Evolutionary conservation across 2,329 filamentous ascomycete genomes (phyloP).

Genomic region (Cladosporium halotolerans): DNA sequence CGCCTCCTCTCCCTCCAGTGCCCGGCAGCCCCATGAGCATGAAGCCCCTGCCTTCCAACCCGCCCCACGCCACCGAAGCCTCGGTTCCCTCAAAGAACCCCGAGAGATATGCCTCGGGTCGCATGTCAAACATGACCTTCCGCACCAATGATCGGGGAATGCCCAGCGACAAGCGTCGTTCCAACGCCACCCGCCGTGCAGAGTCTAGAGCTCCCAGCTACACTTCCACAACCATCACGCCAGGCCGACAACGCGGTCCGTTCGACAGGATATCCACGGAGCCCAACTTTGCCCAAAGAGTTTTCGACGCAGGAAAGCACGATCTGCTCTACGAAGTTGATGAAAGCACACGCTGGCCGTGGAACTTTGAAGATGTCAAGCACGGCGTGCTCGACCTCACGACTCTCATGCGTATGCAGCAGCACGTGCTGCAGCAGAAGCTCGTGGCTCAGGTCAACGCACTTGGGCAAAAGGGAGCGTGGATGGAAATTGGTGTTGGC

Average conservation of each 20-base stretch:
- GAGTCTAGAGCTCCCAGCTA: slow-evolving; percentile 7
- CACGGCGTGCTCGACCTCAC: slow-evolving; percentile 19
- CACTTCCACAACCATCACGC: slow-evolving; percentile 1
- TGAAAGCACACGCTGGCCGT: slow-evolving; percentile 9
- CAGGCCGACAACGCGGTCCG: not conserved
- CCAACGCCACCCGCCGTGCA: slow-evolving; percentile 5
- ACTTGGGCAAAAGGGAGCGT: slow-evolving; percentile 17
- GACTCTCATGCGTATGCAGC: slow-evolving; percentile 18
- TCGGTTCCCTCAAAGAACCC: slow-evolving; percentile 2
- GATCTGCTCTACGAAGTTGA: slow-evolving; percentile 18
- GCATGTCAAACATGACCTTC: not conserved
- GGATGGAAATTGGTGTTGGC: slow-evolving; percentile 20
- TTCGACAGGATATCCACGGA: slow-evolving; percentile 10
- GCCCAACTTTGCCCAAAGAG: slow-evolving; percentile 17
- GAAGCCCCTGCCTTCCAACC: slow-evolving; percentile 4
- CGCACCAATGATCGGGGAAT: not conserved
- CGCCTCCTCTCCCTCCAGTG: slow-evolving; percentile 2
- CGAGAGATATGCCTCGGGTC: not conserved
- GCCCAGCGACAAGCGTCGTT: not conserved
- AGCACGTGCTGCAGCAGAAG: slow-evolving; percentile 20
- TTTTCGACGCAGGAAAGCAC: slow-evolving; percentile 18
- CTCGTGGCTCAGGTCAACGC: slow-evolving; percentile 21
- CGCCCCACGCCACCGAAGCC: not conserved
- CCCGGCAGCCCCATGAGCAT: slow-evolving; percentile 7
- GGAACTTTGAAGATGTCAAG: slow-evolving; percentile 13